A percentile compares a stretch with the other conserved stretches of the same genome.
phyloP scores from a whole-genome alignment of 192 early-diverging fungal species.

The Lobulomyces angularis region DNA sequence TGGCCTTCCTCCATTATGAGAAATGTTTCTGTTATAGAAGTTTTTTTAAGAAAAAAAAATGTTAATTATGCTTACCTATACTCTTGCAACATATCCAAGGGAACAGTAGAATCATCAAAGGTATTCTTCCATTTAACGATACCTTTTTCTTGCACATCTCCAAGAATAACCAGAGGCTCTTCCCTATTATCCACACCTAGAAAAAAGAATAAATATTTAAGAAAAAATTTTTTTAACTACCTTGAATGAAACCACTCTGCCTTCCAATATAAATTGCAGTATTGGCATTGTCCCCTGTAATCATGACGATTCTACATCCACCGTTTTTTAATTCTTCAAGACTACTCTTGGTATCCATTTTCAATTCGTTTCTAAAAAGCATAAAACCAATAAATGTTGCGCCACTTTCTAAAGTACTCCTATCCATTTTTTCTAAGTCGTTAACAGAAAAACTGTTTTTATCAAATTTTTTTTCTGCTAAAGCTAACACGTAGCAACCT shows the following conservation, averaged over 20 bases:
- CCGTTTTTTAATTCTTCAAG: conserved; percentile 54
- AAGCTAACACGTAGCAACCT: conserved; percentile 70
- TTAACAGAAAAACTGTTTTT: conserved; percentile 13
- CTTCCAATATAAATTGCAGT: conserved; percentile 63
- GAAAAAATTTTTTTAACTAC: too few relatives aligned
- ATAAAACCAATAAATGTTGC: conserved; percentile 40
- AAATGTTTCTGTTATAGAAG: too few relatives aligned
- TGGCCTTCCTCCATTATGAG: conserved; percentile 10
- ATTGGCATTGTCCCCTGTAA: conserved; percentile 68
- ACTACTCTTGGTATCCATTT: conserved; percentile 53
- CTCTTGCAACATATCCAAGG: neutral
- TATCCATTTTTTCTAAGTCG: conserved; percentile 26
- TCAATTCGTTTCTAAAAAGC: conserved; percentile 66
- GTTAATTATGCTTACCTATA: too few relatives aligned
- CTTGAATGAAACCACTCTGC: conserved; percentile 52
- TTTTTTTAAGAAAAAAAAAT: too few relatives aligned
- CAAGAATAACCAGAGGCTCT: conserved; percentile 20
- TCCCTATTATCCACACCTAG: conserved; percentile 26
- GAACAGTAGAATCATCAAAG: conserved; percentile 5
- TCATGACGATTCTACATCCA: conserved; percentile 62
- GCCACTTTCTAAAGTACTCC: conserved; percentile 48
- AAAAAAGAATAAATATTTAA: too few relatives aligned
- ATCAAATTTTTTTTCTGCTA: conserved; percentile 54
- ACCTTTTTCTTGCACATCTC: conserved; percentile 8
- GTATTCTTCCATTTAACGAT: conserved; percentile 16